Conservation (phyloP, 2,329 filamentous ascomycete genomes). For the Cladorrhinum sp. region DNA sequence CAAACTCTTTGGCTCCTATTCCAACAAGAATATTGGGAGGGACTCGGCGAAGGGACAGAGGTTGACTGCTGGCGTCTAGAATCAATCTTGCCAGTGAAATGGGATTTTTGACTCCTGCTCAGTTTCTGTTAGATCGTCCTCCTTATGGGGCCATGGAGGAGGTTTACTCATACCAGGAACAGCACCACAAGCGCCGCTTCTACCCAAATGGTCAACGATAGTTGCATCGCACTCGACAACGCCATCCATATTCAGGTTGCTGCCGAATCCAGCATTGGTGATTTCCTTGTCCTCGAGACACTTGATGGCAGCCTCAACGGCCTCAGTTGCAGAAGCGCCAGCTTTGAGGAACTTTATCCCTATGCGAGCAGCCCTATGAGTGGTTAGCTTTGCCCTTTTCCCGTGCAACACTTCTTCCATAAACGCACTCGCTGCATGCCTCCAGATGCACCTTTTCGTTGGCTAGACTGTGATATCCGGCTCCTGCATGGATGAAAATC, state of each 20-base stretch:
- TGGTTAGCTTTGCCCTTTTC: conserved; percentile 1
- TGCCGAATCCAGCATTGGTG: conserved; percentile 94
- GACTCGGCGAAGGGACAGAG: conserved; percentile 80
- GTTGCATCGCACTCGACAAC: conserved; percentile 93
- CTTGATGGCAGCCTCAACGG: conserved; percentile 84
- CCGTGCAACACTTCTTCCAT: not conserved
- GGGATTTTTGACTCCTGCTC: conserved; percentile 84
- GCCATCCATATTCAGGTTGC: conserved; percentile 88
- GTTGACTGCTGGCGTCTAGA: conserved; percentile 70
- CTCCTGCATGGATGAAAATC: conserved; percentile 94
- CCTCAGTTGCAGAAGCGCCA: conserved; percentile 79
- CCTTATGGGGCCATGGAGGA: not conserved
- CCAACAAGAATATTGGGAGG: conserved; percentile 90
- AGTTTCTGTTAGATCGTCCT: conserved; percentile 5
- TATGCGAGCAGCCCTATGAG: conserved; percentile 70
- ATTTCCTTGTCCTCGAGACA: conserved; percentile 91
- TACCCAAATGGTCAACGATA: conserved; percentile 83
- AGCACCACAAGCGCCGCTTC: conserved; percentile 90
- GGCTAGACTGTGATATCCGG: conserved; percentile 83
- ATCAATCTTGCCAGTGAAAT: conserved; percentile 82
- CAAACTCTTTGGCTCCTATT: conserved; percentile 82
- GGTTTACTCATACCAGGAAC: conserved; percentile 66
- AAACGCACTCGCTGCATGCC: conserved; percentile 80
- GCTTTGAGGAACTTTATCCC: conserved; percentile 78
- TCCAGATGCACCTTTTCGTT: conserved; percentile 83